Conservation (phyloP, 495 filamentous ascomycete species). For the Tuber calosporum region DNA sequence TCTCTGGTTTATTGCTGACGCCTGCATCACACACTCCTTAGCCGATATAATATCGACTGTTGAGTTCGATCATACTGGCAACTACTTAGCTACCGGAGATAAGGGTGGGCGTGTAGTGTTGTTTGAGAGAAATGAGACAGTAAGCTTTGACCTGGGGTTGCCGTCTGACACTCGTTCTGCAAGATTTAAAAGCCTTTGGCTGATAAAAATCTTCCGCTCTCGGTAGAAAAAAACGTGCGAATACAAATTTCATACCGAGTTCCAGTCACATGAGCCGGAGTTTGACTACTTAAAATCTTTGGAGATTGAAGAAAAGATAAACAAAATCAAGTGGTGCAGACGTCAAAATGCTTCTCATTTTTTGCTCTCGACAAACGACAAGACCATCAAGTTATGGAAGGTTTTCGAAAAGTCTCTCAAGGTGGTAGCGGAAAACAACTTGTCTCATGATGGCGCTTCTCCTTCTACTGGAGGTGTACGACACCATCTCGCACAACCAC, state of each 20-base stretch:
- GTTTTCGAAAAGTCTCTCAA: slow-evolving; percentile 99
- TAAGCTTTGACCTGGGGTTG: slow-evolving; percentile 46
- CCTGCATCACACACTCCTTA: slow-evolving; percentile 43
- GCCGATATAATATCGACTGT: slow-evolving; percentile 99
- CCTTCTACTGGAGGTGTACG: slow-evolving; percentile 36
- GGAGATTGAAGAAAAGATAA: slow-evolving; percentile 99
- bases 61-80: slow-evolving; percentile 97
- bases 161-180: not conserved
- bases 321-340: slow-evolving; percentile 99
- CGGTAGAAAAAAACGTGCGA: slow-evolving; percentile 98
- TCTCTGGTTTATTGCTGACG: not conserved
- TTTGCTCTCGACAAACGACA: slow-evolving; percentile 96
- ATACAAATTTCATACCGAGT: slow-evolving; percentile 99
- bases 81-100: slow-evolving; percentile 95
- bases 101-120: slow-evolving; percentile 94
- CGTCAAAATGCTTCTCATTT: slow-evolving; percentile 98
- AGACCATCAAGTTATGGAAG: slow-evolving; percentile 99
- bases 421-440: slow-evolving; percentile 97
- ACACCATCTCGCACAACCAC: slow-evolving; percentile 39
- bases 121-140: slow-evolving; percentile 96
- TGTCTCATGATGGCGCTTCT: slow-evolving; percentile 66
- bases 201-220: slow-evolving; percentile 5
- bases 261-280: slow-evolving; percentile 98
- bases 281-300: slow-evolving; percentile 99
- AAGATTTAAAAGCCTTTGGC: not conserved